Conservation (phyloP, 2,329 filamentous ascomycete genomes). For the Penicillium sp. region DNA sequence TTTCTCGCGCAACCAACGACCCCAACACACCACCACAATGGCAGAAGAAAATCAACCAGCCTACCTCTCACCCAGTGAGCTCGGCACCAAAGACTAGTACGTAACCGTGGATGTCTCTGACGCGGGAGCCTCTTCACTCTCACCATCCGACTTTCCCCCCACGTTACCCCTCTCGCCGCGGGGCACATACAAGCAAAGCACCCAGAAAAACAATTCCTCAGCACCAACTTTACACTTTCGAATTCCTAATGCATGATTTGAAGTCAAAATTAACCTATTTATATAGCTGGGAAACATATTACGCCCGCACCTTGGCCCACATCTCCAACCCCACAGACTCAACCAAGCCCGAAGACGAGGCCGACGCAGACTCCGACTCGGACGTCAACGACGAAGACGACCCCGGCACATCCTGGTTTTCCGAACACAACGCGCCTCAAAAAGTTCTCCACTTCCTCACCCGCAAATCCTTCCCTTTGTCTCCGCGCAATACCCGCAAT, state of each 20-base stretch:
- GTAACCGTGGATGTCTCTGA: conserved; percentile 29
- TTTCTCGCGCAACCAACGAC: conserved; percentile 11
- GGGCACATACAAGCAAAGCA: not conserved
- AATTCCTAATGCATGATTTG: not conserved
- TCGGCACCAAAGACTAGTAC: conserved; percentile 91
- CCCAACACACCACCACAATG: conserved; percentile 15
- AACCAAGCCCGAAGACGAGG: conserved; percentile 22
- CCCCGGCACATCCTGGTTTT: conserved; percentile 93
- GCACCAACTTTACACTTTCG: not conserved
- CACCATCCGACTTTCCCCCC: conserved; percentile 1
- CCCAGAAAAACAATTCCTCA: not conserved
- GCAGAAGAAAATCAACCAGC: conserved; percentile 48
- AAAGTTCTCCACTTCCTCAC: conserved; percentile 72
- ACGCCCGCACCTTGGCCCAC: conserved; percentile 43
- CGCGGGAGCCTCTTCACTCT: not conserved
- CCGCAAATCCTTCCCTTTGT: conserved; percentile 46
- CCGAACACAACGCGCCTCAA: conserved; percentile 82
- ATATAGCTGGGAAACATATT: conserved; percentile 62
- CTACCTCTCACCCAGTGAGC: conserved; percentile 71
- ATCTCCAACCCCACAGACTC: conserved; percentile 21
- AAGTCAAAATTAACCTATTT: conserved; percentile 8
- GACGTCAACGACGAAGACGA: conserved; percentile 66
- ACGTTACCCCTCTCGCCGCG: conserved; percentile 5
- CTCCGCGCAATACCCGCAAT: conserved; percentile 37
- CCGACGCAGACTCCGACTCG: conserved; percentile 60